Percentiles rank a stretch among this genome's conserved stretches.
These are phyloP conservation scores for Leucaena leucocephala DNA, from an alignment of 306 rosid species.

Conservation along the genomic window DNA sequence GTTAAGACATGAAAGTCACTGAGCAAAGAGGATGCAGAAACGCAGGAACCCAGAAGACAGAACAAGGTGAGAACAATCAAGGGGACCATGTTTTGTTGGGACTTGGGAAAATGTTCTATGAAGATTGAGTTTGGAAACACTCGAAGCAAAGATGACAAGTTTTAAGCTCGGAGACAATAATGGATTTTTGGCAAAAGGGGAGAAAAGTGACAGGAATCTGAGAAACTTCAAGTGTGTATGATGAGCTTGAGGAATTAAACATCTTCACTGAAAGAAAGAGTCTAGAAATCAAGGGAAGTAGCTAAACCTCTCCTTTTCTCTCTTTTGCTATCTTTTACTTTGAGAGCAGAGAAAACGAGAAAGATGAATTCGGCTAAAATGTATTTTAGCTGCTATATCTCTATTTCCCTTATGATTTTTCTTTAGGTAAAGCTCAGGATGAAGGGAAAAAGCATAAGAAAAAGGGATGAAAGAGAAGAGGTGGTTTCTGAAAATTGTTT, in stretches of 20 bases:
- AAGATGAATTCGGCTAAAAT: constrained; percentile 53
- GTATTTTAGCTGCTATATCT: constrained; percentile 40
- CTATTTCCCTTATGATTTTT: constrained; percentile 52
- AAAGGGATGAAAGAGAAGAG: constrained; percentile 35
- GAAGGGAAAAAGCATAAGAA: constrained; percentile 41
- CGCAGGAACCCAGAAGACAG: constrained; percentile 58
- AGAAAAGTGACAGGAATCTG: constrained; percentile 63
- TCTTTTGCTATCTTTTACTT: constrained; percentile 50
- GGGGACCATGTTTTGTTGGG: constrained; percentile 53
- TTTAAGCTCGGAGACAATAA: constrained; percentile 50
- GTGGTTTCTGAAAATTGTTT: constrained; percentile 38
- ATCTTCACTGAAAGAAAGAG: constrained; percentile 57
- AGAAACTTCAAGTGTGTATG: constrained; percentile 57
- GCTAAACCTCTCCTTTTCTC: constrained; percentile 54
- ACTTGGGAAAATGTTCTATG: constrained; percentile 37
- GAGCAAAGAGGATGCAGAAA: constrained; percentile 56
- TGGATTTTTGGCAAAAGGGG: constrained; percentile 47
- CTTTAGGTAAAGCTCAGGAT: constrained; percentile 58
- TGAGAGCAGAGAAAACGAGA: constrained; percentile 45
- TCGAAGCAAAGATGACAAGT: constrained; percentile 49
- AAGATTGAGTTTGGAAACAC: constrained; percentile 57
- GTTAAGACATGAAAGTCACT: constrained; percentile 66
- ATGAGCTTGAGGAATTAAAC: constrained; percentile 75
- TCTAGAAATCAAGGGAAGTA: constrained; percentile 81
- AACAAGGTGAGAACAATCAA: constrained; percentile 54